A percentile compares a stretch with the other conserved stretches of the same genome.
Evolutionary conservation across 208 protist genomes (phyloP).

Genomic region (Leptomonas pyrrhocoris): DNA sequence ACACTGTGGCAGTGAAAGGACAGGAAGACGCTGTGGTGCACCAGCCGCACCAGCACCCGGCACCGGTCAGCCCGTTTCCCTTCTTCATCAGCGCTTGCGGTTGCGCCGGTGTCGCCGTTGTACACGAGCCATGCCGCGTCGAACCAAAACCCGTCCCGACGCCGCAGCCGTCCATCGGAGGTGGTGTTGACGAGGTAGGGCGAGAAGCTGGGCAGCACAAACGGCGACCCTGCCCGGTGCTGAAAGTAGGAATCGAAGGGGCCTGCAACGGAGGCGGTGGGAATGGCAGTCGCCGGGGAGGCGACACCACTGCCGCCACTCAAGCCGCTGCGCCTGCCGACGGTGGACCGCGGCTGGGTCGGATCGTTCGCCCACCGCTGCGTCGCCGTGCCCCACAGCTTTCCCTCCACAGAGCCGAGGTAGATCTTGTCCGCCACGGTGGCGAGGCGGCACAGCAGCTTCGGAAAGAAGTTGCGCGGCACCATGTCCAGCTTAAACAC

Average conservation of each 20-base stretch:
- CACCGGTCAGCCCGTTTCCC: constrained; percentile 16
- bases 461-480: constrained; percentile 77
- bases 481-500: constrained; percentile 79
- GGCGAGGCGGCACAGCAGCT: constrained; percentile 59
- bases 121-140: constrained; percentile 31
- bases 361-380: constrained; percentile 15
- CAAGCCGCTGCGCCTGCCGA: background rate
- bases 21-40: constrained; percentile 79
- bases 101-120: background rate
- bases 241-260: constrained; percentile 14
- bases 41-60: constrained; percentile 72
- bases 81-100: background rate
- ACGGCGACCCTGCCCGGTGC: constrained; percentile 1
- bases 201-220: constrained; percentile 19
- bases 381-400: constrained; percentile 13
- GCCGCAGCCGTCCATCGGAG: constrained; percentile 4
- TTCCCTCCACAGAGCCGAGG: constrained; percentile 45
- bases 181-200: background rate
- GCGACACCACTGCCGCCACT: background rate
- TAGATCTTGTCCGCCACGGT: constrained; percentile 57
- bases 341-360: background rate
- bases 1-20: constrained; percentile 68
- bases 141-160: constrained; percentile 26
- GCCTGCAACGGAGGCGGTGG: background rate
- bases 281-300: background rate